These are phyloP conservation scores for Rhododendron ovatum DNA, from an alignment of 148 eudicot genomes.

Conservation along the genomic window DNA sequence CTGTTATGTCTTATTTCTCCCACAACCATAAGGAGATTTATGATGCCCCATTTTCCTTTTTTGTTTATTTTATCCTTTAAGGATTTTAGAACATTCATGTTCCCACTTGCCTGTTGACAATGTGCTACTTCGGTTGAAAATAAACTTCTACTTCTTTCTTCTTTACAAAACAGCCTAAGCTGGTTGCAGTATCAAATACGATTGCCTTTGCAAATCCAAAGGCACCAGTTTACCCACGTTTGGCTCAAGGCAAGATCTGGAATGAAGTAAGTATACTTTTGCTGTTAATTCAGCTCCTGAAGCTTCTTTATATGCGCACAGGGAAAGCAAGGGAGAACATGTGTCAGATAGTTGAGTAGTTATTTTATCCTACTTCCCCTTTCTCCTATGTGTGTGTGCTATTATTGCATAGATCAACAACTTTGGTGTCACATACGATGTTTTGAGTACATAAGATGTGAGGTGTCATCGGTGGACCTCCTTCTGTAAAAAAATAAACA, in stretches of 20 bases:
- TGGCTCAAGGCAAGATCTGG: constrained; percentile 89
- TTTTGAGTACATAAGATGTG: neutral
- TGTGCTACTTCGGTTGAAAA: neutral
- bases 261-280: constrained; percentile 59
- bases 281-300: neutral
- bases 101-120: neutral
- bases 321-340: neutral
- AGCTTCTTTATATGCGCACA: neutral
- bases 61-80: neutral
- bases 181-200: constrained; percentile 67
- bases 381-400: neutral
- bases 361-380: neutral
- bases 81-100: neutral
- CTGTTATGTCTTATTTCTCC: neutral
- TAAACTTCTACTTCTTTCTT: neutral
- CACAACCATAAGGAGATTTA: neutral
- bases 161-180: constrained; percentile 54
- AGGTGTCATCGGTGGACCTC: neutral
- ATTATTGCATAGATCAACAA: neutral
- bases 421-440: neutral
- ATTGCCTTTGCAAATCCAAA: constrained; percentile 77
- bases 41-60: neutral
- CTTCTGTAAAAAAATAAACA: neutral
- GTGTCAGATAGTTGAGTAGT: neutral
- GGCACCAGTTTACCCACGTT: constrained; percentile 80